A percentile compares a stretch with the other conserved stretches of the same genome.
phyloP scores from a whole-genome alignment of 495 filamentous ascomycete species.

The Hypoxylon lenormandii region DNA sequence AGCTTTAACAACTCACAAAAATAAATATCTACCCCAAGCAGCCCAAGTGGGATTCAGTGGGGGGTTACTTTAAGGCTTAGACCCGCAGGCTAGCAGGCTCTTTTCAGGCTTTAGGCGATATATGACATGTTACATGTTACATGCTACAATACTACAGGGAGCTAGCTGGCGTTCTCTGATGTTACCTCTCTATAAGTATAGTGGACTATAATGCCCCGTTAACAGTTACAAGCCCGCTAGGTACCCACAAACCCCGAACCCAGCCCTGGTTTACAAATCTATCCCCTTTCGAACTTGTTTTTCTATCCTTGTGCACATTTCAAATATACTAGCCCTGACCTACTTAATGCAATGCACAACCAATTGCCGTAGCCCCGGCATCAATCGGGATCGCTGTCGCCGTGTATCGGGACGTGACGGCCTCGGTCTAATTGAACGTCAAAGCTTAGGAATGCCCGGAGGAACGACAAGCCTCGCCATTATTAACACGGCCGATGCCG shows the following conservation, averaged over 20 bases:
- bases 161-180: not conserved
- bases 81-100: no score
- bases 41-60: slow-evolving; percentile 3
- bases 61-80: slow-evolving; percentile 5
- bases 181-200: no score
- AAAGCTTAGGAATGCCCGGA: slow-evolving; percentile 19
- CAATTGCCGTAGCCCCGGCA: slow-evolving; percentile 36
- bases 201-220: no score
- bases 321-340: not conserved
- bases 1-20: slow-evolving; percentile 9
- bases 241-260: no score
- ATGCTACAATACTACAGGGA: no score
- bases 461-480: slow-evolving; percentile 7
- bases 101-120: no score
- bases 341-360: slow-evolving; percentile 1
- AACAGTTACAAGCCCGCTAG: no score
- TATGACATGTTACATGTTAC: no score
- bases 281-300: no score
- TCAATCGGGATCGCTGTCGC: slow-evolving; percentile 43
- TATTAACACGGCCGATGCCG: slow-evolving; percentile 28
- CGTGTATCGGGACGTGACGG: slow-evolving; percentile 19
- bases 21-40: not conserved
- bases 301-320: slow-evolving; percentile 3
- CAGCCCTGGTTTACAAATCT: slow-evolving; percentile 23
- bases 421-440: slow-evolving; percentile 18